phyloP scores from a whole-genome alignment of 768 basidiomycete species.

The Termitomyces sp. region DNA sequence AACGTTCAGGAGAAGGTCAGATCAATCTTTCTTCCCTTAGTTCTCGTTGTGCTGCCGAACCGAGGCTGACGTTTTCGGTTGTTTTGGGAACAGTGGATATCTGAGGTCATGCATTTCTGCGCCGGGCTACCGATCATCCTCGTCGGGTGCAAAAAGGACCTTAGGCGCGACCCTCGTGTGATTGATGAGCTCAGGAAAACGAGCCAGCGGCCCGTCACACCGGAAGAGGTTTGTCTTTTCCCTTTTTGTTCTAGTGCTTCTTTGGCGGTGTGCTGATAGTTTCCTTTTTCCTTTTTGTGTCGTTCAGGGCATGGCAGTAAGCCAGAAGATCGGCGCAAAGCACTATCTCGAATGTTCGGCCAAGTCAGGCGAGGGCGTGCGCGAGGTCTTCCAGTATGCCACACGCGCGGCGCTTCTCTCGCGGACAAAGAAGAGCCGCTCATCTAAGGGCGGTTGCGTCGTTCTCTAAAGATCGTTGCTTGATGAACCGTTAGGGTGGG shows the following conservation, averaged over 20 bases:
- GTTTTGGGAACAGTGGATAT: conserved; percentile 75
- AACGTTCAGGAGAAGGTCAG: conserved; percentile 99
- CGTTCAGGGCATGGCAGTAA: conserved; percentile 83
- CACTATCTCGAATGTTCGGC: conserved; percentile 98
- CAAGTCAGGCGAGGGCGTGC: conserved; percentile 93
- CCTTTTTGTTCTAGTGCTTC: neutral
- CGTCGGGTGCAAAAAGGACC: conserved; percentile 99
- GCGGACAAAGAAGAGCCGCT: conserved; percentile 16
- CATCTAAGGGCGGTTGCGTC: conserved; percentile 14
- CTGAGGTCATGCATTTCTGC: conserved; percentile 98
- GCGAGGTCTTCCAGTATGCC: conserved; percentile 98
- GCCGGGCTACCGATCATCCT: conserved; percentile 92
- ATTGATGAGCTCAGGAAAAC: conserved; percentile 94
- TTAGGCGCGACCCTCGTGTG: conserved; percentile 88
- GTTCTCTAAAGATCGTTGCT: conserved; percentile 5
- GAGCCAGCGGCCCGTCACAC: conserved; percentile 90
- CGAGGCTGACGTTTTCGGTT: neutral
- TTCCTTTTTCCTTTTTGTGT: too few species aligned
- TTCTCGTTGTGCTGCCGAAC: neutral
- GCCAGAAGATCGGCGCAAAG: conserved; percentile 94
- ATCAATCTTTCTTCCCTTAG: conserved; percentile 12
- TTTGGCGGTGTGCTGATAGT: neutral
- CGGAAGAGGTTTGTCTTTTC: conserved; percentile 68
- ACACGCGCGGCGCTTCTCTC: conserved; percentile 84
- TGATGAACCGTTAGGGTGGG: neutral